Percentiles rank a stretch among this genome's conserved stretches.
phyloP scores from a whole-genome alignment of 345 rosid genomes.

The Aurinia saxatilis region DNA sequence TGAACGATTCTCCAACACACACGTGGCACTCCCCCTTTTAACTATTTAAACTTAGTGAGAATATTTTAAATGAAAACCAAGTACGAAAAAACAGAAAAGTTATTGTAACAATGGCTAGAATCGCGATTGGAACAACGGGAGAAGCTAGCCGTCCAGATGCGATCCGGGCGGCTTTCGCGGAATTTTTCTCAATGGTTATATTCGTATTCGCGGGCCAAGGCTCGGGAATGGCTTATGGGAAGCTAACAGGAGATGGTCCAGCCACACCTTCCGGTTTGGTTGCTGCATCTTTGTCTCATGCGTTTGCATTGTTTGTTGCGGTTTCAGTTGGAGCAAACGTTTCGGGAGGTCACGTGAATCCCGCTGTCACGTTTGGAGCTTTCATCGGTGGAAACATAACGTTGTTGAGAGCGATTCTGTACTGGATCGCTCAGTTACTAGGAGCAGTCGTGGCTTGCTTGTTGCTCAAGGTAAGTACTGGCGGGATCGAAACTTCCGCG shows the following conservation, averaged over 20 bases:
- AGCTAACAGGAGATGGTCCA: slow-evolving; percentile 42
- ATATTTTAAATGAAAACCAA: neutral
- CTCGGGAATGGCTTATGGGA: slow-evolving; percentile 83
- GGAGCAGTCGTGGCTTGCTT: slow-evolving; percentile 80
- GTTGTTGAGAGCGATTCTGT: slow-evolving; percentile 51
- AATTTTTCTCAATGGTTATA: slow-evolving; percentile 70
- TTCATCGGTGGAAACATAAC: slow-evolving; percentile 71
- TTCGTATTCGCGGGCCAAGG: slow-evolving; percentile 89
- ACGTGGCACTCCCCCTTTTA: slow-evolving; percentile 15
- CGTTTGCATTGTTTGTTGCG: slow-evolving; percentile 67
- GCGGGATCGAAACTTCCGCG: slow-evolving; percentile 59
- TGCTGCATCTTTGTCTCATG: slow-evolving; percentile 67
- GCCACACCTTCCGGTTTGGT: slow-evolving; percentile 62
- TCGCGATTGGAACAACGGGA: slow-evolving; percentile 51
- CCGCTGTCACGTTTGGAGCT: slow-evolving; percentile 84
- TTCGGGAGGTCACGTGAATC: slow-evolving; percentile 90
- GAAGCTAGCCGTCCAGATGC: slow-evolving; percentile 70
- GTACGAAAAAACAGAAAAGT: neutral
- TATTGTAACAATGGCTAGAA: slow-evolving; percentile 55
- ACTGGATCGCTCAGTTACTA: slow-evolving; percentile 78
- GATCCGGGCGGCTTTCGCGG: slow-evolving; percentile 55
- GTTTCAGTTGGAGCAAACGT: slow-evolving; percentile 69
- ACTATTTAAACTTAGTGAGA: slow-evolving; percentile 15
- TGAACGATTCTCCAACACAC: slow-evolving; percentile 27
- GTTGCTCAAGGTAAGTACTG: slow-evolving; percentile 67